Base-by-base conservation (phyloP, 2,329 filamentous ascomycete species). In the Fusarium odoratissimum region DNA sequence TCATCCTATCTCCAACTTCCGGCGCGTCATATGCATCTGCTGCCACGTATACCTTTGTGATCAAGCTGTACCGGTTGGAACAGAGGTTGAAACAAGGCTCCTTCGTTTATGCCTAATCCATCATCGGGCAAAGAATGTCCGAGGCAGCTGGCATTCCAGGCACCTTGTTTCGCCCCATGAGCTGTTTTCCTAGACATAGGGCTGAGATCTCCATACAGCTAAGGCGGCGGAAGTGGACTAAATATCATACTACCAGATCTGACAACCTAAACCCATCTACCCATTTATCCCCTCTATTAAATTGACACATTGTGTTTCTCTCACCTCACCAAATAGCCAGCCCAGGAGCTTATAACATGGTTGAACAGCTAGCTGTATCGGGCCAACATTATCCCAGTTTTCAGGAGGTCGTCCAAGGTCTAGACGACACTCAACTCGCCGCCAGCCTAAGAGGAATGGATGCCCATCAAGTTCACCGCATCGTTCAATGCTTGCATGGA, bases 161-260 rank as follows among this genome's bases (percentile, higher is more conserved):
- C 9, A 28, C 5, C 16, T 6, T 4, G 2, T 17, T 28, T 12
- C 3, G 7, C 6, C 28, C 7, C 3, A 13, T 17, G 5, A 0
- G 16, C 8, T 28, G 23, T 10, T 7, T 28, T 5, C 17, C 8
- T 11, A 5, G 6, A 11, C 0, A 14, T 23, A 51, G 6, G 11
- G 2, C 31, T 21, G 17, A 17, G 3, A 1, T 33, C 19, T 35
- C 12, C 16, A 6, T 25, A 19, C 16, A 49, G 21, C 14, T 17
- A 3, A 13, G 4, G 2, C 3, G 9, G 14, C 5, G 10, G 21
- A 49, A 35, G n/a, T 35, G 8, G 12, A 51, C 12, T 12, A 16
- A 11, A 19, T 8, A 51, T 3, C 1, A 14, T n/a, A 4, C 11
- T 2, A 2, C n/a, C 4, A 21, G 5, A 21, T 35, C 9, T 21